These are phyloP conservation scores for Podospora conica DNA, from an alignment of 495 filamentous ascomycete species.

Conservation along the genomic window DNA sequence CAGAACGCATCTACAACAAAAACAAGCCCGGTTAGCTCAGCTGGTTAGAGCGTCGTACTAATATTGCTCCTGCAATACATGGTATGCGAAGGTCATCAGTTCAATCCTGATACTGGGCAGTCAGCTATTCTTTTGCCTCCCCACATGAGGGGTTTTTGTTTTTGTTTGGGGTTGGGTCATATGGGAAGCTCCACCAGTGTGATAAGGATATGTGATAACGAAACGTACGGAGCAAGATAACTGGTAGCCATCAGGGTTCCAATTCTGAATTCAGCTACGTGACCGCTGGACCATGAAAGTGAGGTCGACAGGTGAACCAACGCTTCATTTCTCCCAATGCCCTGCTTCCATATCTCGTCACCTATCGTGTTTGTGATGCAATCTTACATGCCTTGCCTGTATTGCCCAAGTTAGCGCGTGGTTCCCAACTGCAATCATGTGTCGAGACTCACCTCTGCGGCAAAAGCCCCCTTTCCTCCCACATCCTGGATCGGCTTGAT, in stretches of 20 bases:
- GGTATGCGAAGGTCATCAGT: not conserved
- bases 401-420: not conserved
- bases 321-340: not conserved
- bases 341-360: not conserved
- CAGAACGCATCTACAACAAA: not conserved
- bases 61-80: not conserved
- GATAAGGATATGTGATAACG: no score
- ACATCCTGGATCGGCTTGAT: conserved; percentile 11
- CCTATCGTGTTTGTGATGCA: not conserved
- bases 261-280: not conserved
- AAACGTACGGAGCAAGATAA: no score
- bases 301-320: not conserved
- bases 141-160: not conserved
- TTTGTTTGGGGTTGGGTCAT: no score
- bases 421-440: not conserved
- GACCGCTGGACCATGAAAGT: not conserved
- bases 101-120: not conserved
- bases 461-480: conserved; percentile 16
- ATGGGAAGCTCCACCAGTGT: not conserved
- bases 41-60: not conserved
- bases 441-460: conserved; percentile 1
- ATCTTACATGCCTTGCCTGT: conserved; percentile 11
- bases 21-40: not conserved
- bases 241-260: not conserved
- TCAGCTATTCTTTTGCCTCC: not conserved